These are phyloP conservation scores for Scheffersomyces quercinus DNA, from an alignment of 1,139 yeast genomes.

Conservation along the genomic window DNA sequence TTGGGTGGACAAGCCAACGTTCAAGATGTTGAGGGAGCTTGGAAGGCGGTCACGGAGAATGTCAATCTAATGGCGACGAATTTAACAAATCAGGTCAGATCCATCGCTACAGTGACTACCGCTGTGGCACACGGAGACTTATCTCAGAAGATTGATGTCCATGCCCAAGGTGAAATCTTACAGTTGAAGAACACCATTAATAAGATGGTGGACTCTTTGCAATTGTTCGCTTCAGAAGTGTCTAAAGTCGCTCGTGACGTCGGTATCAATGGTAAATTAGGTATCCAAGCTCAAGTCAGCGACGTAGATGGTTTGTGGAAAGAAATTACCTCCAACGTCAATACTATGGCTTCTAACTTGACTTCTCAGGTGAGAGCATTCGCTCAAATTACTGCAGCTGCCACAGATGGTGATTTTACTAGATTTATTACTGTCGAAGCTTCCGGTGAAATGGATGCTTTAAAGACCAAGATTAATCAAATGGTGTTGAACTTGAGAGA, in stretches of 20 bases:
- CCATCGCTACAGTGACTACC: slow-evolving; percentile 87
- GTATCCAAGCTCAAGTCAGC: slow-evolving; percentile 87
- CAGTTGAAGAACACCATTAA: slow-evolving; percentile 79
- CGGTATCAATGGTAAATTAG: slow-evolving; percentile 89
- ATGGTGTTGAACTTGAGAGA: slow-evolving; percentile 88
- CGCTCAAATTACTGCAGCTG: slow-evolving; percentile 92
- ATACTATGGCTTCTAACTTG: slow-evolving; percentile 88
- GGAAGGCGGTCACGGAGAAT: slow-evolving; percentile 90
- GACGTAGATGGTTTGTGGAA: slow-evolving; percentile 93
- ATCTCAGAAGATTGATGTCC: slow-evolving; percentile 84
- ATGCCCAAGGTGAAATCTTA: slow-evolving; percentile 83
- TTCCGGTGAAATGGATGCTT: slow-evolving; percentile 90
- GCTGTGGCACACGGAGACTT: slow-evolving; percentile 92
- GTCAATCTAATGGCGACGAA: slow-evolving; percentile 90
- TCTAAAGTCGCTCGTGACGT: slow-evolving; percentile 90
- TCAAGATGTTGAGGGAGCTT: slow-evolving; percentile 89
- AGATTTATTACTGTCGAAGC: slow-evolving; percentile 90
- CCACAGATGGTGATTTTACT: slow-evolving; percentile 91
- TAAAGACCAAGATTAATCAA: slow-evolving; percentile 86
- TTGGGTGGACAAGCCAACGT: slow-evolving; percentile 92
- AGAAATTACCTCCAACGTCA: slow-evolving; percentile 89
- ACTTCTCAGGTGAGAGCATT: slow-evolving; percentile 92
- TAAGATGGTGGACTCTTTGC: slow-evolving; percentile 90
- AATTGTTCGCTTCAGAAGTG: slow-evolving; percentile 84
- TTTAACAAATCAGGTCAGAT: slow-evolving; percentile 84